Evolutionary conservation across 2,329 filamentous ascomycete genomes (phyloP).

Genomic region (Ascocoryne sarcoides): DNA sequence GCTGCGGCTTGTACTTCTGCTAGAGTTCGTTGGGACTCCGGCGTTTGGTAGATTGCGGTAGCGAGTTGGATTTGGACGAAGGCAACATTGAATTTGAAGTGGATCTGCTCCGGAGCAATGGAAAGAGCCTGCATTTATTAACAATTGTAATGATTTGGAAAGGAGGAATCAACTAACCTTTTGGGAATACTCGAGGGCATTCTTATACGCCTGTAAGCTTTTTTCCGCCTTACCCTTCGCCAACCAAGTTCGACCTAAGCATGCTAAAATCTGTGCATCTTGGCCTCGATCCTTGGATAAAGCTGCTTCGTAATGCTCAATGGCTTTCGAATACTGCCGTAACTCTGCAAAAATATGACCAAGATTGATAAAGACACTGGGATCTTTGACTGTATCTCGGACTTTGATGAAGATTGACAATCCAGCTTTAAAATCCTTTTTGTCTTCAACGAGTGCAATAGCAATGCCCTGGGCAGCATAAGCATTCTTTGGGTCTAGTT

Average conservation of each 20-base stretch:
- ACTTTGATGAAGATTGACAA: conserved; percentile 85
- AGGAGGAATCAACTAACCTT: conserved; percentile 38
- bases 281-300: conserved; percentile 52
- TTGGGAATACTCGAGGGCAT: conserved; percentile 53
- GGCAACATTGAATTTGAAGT: conserved; percentile 95
- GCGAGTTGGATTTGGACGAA: conserved; percentile 96
- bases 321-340: conserved; percentile 81
- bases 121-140: conserved; percentile 55
- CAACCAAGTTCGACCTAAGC: conserved; percentile 62
- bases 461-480: conserved; percentile 94
- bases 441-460: conserved; percentile 89
- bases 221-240: conserved; percentile 58
- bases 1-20: conserved; percentile 74
- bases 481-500: conserved; percentile 89
- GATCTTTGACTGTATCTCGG: conserved; percentile 80
- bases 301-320: conserved; percentile 86
- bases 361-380: conserved; percentile 84
- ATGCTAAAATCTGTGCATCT: conserved; percentile 60
- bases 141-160: neutral
- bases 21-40: conserved; percentile 68
- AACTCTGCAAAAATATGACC: conserved; percentile 89
- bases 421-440: conserved; percentile 75
- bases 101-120: conserved; percentile 71
- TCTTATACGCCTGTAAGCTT: conserved; percentile 52
- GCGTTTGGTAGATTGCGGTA: conserved; percentile 64